A percentile compares a stretch with the other conserved stretches of the same genome.
These are phyloP conservation scores for Cryptosporidium xiaoi DNA, from an alignment of 169 alveolate genomes.

Conservation along the genomic window DNA sequence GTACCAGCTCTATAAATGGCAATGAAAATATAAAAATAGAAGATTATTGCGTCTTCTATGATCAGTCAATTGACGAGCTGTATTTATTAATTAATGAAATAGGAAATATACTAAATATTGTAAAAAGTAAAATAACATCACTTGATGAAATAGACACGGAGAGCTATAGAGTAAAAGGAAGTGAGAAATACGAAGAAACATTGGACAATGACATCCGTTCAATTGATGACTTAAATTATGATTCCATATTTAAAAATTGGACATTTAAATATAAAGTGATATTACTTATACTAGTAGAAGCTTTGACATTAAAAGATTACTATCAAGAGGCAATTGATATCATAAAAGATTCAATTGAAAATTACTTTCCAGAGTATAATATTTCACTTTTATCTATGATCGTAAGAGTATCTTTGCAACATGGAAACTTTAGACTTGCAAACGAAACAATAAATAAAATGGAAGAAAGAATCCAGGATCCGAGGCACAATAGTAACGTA, in stretches of 20 bases:
- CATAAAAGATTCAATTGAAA: slow-evolving; percentile 26
- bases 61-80: slow-evolving; percentile 40
- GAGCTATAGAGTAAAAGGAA: neutral
- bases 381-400: slow-evolving; percentile 40
- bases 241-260: slow-evolving; percentile 9
- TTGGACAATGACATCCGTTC: no score
- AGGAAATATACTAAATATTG: neutral
- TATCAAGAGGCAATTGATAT: slow-evolving; percentile 26
- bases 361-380: slow-evolving; percentile 28
- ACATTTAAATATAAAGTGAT: slow-evolving; percentile 17
- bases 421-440: slow-evolving; percentile 24
- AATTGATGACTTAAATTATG: no score
- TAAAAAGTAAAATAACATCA: neutral
- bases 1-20: neutral
- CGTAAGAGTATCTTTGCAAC: slow-evolving; percentile 38
- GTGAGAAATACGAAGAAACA: no score
- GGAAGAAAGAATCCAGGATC: slow-evolving; percentile 31
- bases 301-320: slow-evolving; percentile 46
- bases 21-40: slow-evolving; percentile 47
- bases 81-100: slow-evolving; percentile 44
- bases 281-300: slow-evolving; percentile 15
- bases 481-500: slow-evolving; percentile 7
- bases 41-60: slow-evolving; percentile 35
- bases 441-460: slow-evolving; percentile 7
- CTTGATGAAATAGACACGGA: no score